Base-by-base conservation (phyloP, 441 rosid species). In the Biscutella laevigata region DNA sequence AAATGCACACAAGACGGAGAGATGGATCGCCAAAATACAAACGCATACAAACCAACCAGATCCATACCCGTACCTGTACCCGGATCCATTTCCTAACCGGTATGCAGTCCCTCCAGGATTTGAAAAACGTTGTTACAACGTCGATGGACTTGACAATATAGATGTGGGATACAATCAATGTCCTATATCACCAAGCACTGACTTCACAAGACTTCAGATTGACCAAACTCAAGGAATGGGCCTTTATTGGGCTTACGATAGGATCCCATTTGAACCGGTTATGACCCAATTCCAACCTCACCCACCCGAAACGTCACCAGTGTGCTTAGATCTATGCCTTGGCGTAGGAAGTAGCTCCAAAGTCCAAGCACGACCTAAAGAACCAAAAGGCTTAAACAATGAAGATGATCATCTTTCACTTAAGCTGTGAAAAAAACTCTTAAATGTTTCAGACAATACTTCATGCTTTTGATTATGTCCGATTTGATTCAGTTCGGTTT, bases 1-100 rank as follows among this genome's bases (percentile, higher is more conserved):
- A 26, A 56, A 64, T 53, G 51, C 45, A 16, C 68, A 63, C 32
- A 24, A 1, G 4, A 35, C 1, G 7, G 53, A 44, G 29, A 39
- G 14, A 12, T 21, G 16, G 11, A 20, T 51, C 25, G 10, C 0
- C 4, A 25, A n/a, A 10, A 36, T 17, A 52, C 28, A 26, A 13
- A 16, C 20, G 26, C 48, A 12, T 7, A 4, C 16, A n/a, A 24
- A 43, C 24, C 21, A 25, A 6, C 28, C 45, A 0, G 2, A 7
- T 16, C 35, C 20, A 4, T 1, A 49, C 11, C 3, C 8, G 5
- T 20, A 28, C 5, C 3, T 0, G 1, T 29, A 28, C 10, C 7
- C 47, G 12, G 25, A n/a, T 48, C 5, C 11, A 6, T n/a, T 12
- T 20, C 30, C 53, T 13, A 35, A 5, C 10, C 33, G 10, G 0